Conservation (phyloP, 768 basidiomycete species). For the Trametes coccinea region DNA sequence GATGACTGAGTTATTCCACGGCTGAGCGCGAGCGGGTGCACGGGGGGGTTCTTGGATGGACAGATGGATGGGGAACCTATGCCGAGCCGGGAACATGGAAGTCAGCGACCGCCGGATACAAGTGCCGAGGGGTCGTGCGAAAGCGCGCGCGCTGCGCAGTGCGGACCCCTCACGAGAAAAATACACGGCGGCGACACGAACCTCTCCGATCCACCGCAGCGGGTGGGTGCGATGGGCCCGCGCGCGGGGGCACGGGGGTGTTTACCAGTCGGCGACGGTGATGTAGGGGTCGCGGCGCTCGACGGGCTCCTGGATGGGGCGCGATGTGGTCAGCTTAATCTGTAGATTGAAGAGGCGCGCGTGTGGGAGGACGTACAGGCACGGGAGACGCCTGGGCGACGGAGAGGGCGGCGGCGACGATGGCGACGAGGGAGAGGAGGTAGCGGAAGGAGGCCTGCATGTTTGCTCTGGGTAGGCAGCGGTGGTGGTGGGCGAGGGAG, state of each 20-base stretch:
- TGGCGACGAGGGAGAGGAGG: conserved; percentile 21
- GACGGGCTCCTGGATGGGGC: conserved; percentile 6
- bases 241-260: not conserved
- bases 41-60: not conserved
- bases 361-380: conserved; percentile 9
- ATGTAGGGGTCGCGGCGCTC: conserved; percentile 21
- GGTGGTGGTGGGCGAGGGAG: not conserved
- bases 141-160: not conserved
- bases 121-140: not conserved
- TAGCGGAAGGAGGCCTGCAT: conserved; percentile 22
- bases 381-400: conserved; percentile 16
- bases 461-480: not conserved
- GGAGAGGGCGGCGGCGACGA: conserved; percentile 19
- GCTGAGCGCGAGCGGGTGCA: too few species aligned
- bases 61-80: not conserved
- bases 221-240: not conserved
- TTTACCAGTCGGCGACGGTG: conserved; percentile 22
- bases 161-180: not conserved
- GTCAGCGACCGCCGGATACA: not conserved
- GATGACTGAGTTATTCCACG: not conserved
- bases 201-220: not conserved
- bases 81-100: not conserved
- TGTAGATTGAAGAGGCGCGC: not conserved
- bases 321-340: not conserved
- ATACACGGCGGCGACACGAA: not conserved